Evolutionary conservation across 371 early-diverging fungal species (phyloP), one percentile per base, ranked within the genome.

Genomic region (Actinomortierella ambigua): DNA sequence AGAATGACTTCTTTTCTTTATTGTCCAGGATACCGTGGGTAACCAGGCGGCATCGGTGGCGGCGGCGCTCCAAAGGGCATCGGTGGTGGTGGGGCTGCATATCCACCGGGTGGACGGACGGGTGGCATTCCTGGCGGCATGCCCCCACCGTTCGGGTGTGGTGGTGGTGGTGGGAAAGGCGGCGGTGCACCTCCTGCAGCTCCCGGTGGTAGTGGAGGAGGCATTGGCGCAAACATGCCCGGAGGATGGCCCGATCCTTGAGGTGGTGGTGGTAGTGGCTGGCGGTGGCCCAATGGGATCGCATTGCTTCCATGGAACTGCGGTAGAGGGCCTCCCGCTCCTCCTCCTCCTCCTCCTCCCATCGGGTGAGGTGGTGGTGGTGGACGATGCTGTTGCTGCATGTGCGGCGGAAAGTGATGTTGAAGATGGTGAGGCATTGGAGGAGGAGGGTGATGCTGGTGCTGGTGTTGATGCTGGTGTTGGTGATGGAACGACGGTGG

Each of bases 241-340:
- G 66, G 63, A 34, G 34, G 34, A 4, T 4, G 34, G 4, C 7
- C 34, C 34, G 34, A 34, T 34, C 34, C 34, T 34, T 4, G 34
- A 17, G 68, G 71, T 2, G 54, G 70, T 42, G 65, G 65, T 8
- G 58, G 43, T 40, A 41, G 76, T 24, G 29, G 58, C 57, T 69
- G 58, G 8, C 63, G 73, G 20, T 73, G 73, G 1, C 73, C 73
- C 39, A 73, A 29, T 24, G 73, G 73, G 17, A 73, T 73, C 20
- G 73, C 73, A 29, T 73, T 73, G 34, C 67, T 66, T 13, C 73
- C 73, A 42, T 73, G 73, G 34, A 66, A 73, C 23, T 65, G 73
- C 9, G 61, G 61, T 41, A n/a, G n/a, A n/a, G n/a, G n/a, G n/a
- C n/a, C n/a, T n/a, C n/a, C n/a, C n/a, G n/a, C n/a, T n/a, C n/a